These are phyloP conservation scores for Puccinia horiana DNA, from an alignment of 1,284 basidiomycete species.

Conservation along the genomic window DNA sequence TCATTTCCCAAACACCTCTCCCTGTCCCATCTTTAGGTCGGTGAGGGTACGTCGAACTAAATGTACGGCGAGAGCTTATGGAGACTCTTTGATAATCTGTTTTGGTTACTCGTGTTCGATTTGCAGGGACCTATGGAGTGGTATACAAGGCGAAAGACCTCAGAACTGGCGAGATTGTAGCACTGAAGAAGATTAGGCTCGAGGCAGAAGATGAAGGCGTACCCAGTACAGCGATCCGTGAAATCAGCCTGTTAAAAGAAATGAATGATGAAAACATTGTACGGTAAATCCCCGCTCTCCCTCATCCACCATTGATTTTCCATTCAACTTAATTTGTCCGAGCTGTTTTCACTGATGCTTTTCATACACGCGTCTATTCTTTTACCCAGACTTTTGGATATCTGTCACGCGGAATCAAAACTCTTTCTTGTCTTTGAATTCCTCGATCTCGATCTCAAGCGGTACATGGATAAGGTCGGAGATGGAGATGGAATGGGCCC, in stretches of 20 bases:
- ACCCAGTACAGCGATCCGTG: slow-evolving; percentile 92
- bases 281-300: slow-evolving; percentile 62
- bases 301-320: background rate
- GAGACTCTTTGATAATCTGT: background rate
- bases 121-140: slow-evolving; percentile 7
- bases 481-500: slow-evolving; percentile 65
- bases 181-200: slow-evolving; percentile 95
- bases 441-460: slow-evolving; percentile 88
- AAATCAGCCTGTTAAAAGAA: slow-evolving; percentile 95
- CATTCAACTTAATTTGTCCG: background rate
- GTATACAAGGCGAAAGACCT: slow-evolving; percentile 69
- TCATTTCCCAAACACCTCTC: background rate
- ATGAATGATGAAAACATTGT: slow-evolving; percentile 89
- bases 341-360: background rate
- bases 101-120: background rate
- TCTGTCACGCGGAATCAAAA: slow-evolving; percentile 94
- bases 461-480: slow-evolving; percentile 78
- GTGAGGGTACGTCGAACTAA: slow-evolving; percentile 59
- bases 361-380: background rate
- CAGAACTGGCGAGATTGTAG: slow-evolving; percentile 75
- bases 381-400: slow-evolving; percentile 76
- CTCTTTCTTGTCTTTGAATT: slow-evolving; percentile 97
- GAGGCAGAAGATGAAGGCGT: slow-evolving; percentile 98
- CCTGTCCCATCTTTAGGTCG: slow-evolving; percentile 60
- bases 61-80: background rate